Conservation (phyloP, 352 stramenopile genomes). For the Globisporangium cystogenes region DNA sequence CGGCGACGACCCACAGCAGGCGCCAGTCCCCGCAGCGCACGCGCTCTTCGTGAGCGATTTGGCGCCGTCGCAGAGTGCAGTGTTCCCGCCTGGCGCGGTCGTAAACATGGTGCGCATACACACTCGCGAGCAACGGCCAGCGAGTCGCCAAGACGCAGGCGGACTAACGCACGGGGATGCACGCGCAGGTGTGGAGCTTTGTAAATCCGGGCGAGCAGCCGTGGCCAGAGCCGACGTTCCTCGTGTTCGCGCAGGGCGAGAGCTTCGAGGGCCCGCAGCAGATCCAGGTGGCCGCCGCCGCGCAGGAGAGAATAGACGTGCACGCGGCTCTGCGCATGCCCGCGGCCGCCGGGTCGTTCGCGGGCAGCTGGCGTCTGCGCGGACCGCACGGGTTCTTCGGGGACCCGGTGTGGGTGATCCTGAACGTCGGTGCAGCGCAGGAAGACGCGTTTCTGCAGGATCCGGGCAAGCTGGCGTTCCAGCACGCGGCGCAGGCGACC, state of each 20-base stretch:
- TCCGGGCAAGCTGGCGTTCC: constrained; percentile 12
- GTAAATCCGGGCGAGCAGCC: constrained; percentile 48
- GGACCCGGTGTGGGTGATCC: constrained; percentile 71
- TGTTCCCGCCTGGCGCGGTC: constrained; percentile 38
- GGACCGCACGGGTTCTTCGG: constrained; percentile 61
- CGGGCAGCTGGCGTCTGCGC: constrained; percentile 72
- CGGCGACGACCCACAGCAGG: constrained; percentile 12
- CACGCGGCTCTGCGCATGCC: constrained; percentile 53
- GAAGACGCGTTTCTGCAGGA: constrained; percentile 16
- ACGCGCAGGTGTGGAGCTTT: constrained; percentile 76
- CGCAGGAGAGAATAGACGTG: constrained; percentile 60
- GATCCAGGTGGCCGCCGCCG: constrained; percentile 34
- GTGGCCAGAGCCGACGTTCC: constrained; percentile 52
- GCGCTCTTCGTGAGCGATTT: constrained; percentile 69
- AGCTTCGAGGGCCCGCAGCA: constrained; percentile 53
- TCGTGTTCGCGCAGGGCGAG: constrained; percentile 67
- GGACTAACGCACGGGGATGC: no score
- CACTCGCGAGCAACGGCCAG: no score
- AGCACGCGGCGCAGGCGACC: background rate
- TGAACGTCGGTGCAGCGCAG: constrained; percentile 44
- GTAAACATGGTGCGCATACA: constrained; percentile 51
- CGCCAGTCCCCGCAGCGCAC: constrained; percentile 21
- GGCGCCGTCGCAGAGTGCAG: constrained; percentile 41
- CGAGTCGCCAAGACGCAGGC: no score
- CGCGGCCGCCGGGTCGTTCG: constrained; percentile 44